These are phyloP conservation scores for Aspergillus carbonarius DNA, from an alignment of 2,329 filamentous ascomycete species.

Conservation along the genomic window DNA sequence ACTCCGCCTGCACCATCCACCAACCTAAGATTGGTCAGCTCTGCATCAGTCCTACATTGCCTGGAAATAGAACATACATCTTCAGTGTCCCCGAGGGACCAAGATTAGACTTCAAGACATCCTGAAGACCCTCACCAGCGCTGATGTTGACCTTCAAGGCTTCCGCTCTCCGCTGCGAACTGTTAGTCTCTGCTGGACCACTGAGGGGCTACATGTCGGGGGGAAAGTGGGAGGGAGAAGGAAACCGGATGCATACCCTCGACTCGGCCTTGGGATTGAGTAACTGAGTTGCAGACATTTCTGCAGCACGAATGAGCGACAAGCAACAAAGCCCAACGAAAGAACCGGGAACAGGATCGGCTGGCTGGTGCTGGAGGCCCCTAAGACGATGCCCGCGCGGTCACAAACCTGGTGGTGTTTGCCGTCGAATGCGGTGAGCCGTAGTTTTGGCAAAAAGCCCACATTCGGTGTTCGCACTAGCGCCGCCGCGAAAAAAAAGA, in stretches of 20 bases:
- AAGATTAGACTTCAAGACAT: constrained; percentile 95
- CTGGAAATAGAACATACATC: constrained; percentile 61
- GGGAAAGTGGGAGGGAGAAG: constrained; percentile 6
- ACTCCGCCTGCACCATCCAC: constrained; percentile 63
- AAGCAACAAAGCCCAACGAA: constrained; percentile 26
- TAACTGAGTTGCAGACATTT: constrained; percentile 95
- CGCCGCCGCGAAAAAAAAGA: constrained; percentile 42
- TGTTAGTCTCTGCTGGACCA: constrained; percentile 44
- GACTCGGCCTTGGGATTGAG: constrained; percentile 99
- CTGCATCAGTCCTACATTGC: constrained; percentile 5
- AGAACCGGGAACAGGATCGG: constrained; percentile 21
- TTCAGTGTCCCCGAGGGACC: constrained; percentile 93
- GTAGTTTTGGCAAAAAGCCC: constrained; percentile 42
- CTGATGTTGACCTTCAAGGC: constrained; percentile 95
- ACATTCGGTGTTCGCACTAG: constrained; percentile 45
- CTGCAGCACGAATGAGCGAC: constrained; percentile 28
- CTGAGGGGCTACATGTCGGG: constrained; percentile 32
- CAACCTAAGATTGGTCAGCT: constrained; percentile 48
- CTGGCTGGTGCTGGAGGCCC: constrained; percentile 24
- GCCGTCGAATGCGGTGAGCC: constrained; percentile 37
- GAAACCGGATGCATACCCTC: constrained; percentile 62
- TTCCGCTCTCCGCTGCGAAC: constrained; percentile 82
- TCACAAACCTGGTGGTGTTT: constrained; percentile 27
- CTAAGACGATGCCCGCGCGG: constrained; percentile 24
- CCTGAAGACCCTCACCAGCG: constrained; percentile 85